phyloP scores from a whole-genome alignment of 2,329 filamentous ascomycete genomes.

The Colletotrichum sp. region DNA sequence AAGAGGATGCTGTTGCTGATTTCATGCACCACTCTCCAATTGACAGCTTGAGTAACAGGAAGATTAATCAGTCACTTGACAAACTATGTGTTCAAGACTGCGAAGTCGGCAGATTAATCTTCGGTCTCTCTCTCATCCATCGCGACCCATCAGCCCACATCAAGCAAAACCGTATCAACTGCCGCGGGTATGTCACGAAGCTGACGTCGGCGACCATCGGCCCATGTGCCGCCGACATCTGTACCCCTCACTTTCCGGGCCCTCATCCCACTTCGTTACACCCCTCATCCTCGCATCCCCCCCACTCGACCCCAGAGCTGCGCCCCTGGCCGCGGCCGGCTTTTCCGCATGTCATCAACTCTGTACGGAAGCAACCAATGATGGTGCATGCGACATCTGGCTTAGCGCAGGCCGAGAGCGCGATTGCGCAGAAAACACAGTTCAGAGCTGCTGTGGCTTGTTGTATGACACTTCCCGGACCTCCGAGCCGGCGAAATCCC shows the following conservation, averaged over 20 bases:
- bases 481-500: conserved; percentile 4
- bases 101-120: not conserved
- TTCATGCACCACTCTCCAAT: not conserved
- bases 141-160: not conserved
- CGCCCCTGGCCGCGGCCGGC: not conserved
- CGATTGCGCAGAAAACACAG: not conserved
- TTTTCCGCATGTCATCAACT: not conserved
- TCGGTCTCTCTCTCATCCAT: not conserved
- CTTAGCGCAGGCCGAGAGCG: not conserved
- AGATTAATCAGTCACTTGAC: accelerated
- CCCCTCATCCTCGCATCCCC: not conserved
- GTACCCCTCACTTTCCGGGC: conserved; percentile 9
- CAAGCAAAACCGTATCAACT: not conserved
- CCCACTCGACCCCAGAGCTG: not conserved
- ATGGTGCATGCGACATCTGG: not conserved
- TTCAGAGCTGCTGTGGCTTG: not conserved
- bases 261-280: not conserved
- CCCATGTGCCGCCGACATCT: conserved; percentile 1
- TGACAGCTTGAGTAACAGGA: not conserved
- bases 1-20: not conserved
- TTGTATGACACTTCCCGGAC: conserved; percentile 5
- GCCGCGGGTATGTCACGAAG: not conserved
- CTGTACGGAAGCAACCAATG: not conserved
- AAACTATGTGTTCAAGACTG: accelerated
- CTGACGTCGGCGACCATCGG: not conserved